Conservation (phyloP, 2,329 filamentous ascomycete genomes). For the Neopestalotiopsis sp. region DNA sequence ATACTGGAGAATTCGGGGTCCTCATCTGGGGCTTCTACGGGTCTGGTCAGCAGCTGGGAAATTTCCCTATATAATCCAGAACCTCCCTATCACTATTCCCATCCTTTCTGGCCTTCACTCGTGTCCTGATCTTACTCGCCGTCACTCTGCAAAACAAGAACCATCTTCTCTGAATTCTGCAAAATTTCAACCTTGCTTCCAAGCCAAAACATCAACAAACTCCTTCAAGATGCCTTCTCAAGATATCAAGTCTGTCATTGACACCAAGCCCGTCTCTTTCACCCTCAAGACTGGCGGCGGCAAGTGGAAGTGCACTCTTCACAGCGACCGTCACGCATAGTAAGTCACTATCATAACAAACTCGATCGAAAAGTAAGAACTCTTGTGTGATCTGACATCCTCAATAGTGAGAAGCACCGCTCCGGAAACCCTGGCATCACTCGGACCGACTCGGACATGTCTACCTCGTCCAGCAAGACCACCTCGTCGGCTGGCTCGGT, state of each 20-base stretch:
- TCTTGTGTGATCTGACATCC: background rate
- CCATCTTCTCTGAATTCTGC: background rate
- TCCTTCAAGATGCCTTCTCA: slow-evolving; percentile 33
- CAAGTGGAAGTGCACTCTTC: slow-evolving; percentile 36
- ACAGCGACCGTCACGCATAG: slow-evolving; percentile 37
- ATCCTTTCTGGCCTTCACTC: background rate
- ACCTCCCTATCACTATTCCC: background rate
- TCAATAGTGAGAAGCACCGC: slow-evolving; percentile 18
- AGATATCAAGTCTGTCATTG: slow-evolving; percentile 32
- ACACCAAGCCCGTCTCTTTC: slow-evolving; percentile 35
- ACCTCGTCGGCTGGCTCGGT: slow-evolving; percentile 17
- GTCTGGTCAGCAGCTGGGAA: background rate
- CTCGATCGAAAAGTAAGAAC: too few species aligned
- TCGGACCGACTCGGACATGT: slow-evolving; percentile 33
- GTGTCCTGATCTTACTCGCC: background rate
- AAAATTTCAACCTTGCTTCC: background rate
- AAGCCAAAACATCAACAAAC: background rate
- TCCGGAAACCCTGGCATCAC: slow-evolving; percentile 20
- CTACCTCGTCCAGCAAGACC: slow-evolving; percentile 26
- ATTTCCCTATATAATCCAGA: slow-evolving; percentile 8
- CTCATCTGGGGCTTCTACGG: slow-evolving; percentile 8
- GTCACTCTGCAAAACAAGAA: background rate
- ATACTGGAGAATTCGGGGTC: slow-evolving; percentile 14
- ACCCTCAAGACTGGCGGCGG: slow-evolving; percentile 36
- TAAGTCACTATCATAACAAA: slow-evolving; percentile 25